Evolutionary conservation across 768 basidiomycete genomes (phyloP), one percentile per base, ranked within the genome.

Genomic region (Dioszegia crocea): DNA sequence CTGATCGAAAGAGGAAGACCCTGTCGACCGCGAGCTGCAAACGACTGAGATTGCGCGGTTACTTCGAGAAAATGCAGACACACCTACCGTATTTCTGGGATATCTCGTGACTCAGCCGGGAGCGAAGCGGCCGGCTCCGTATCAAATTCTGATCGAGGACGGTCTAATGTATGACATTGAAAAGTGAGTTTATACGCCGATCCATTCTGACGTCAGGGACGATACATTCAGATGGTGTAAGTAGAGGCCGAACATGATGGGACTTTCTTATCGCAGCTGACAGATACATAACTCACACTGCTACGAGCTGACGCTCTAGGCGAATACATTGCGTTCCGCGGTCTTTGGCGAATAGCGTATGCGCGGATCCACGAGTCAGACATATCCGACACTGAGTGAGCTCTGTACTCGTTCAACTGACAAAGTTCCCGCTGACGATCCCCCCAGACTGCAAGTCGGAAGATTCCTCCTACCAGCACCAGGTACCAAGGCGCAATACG

Each of bases 341-440:
- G 67, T 1, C 39, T 76, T 2, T 72, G 66, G 67, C 49, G 77
- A 3, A 64, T 78, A 17, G 77, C 55, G 6, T 93, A 89, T 71
- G 90, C 87, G 0, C 83, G 91, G 17, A 76, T 94, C 17, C 88
- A 89, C 11, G 83, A 89, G 19, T 85, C 88, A 23, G 85, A 84
- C 31, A 87, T 94, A 62, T 91, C 89, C 24, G 91, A 94, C 68
- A 93, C 91, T 1, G 90, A 93, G 69, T n/a, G n/a, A n/a, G n/a
- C n/a, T n/a, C n/a, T n/a, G n/a, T n/a, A n/a, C n/a, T n/a, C n/a
- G n/a, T n/a, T n/a, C n/a, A n/a, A n/a, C n/a, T n/a, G n/a, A n/a
- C n/a, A n/a, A n/a, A n/a, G n/a, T n/a, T n/a, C n/a, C n/a, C n/a
- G n/a, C n/a, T n/a, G n/a, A n/a, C n/a, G n/a, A n/a, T n/a, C n/a